Base-by-base conservation (phyloP, 768 basidiomycete genomes). In the Fomitopsis serialis region DNA sequence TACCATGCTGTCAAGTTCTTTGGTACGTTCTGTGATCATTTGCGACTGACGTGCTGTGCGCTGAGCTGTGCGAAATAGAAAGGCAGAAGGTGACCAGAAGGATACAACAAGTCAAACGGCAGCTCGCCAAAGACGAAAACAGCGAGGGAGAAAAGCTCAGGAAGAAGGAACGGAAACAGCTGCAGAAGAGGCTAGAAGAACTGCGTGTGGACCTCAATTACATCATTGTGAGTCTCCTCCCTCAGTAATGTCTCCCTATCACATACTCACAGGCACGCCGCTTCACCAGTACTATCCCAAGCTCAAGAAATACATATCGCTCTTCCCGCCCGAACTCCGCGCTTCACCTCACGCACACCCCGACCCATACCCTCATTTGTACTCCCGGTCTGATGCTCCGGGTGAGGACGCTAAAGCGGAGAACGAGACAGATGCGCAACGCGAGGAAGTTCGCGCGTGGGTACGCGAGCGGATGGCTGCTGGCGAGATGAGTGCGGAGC, bases 1-100 rank as follows among this genome's bases (percentile, higher is more conserved):
- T 98, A 98, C 68, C 93, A 94, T 61, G 92, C 84, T 73, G 73
- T 94, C 62, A 95, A 92, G 68, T 98, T 98, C 72, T 97, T 98
- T 57, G 94, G 93, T 94, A 57, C 58, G 76, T 66, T 3, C 22
- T 7, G 19, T 5, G 6, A 19, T 21, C 3, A 45, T 10, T 27
- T 35, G 8, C 13, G 15, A 19, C 6, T 21, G 9, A 6, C 42
- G 19, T 8, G 5, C 44, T 55, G 15, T 42, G 3, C 21, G 50
- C 21, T 36, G 19, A 34, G 19, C n/a, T 10, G 15, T 42, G 4
- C 13, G 19, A 2, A 40, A 19, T 60, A 96, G 94, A 98, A 67
- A 83, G 92, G 43, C 84, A 92, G 70, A 98, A 96, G 63, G 80
- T 95, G 12, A 65, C 81, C 2, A 82, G 95, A 21, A 89, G 85